A percentile compares a stretch with the other conserved stretches of the same genome.
phyloP scores from a whole-genome alignment of 768 basidiomycete species.

The Hydnomerulius pinastri region DNA sequence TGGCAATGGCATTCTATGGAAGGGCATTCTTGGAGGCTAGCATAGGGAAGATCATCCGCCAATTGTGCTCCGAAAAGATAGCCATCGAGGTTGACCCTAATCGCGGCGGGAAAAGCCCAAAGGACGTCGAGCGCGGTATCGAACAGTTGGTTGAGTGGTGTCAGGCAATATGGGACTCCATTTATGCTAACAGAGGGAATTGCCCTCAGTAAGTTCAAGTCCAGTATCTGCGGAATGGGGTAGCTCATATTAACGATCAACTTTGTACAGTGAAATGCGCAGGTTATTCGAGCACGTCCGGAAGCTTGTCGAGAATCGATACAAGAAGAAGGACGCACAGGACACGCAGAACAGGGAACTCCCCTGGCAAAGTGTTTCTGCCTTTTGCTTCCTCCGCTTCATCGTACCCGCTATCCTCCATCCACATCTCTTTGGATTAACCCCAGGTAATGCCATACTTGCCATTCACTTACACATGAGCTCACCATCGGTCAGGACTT shows the following conservation, averaged over 20 bases:
- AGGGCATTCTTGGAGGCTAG: constrained; percentile 77
- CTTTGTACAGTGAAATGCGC: constrained; percentile 63
- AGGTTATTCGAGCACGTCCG: constrained; percentile 69
- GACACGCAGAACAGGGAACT: constrained; percentile 54
- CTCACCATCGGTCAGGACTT: constrained; percentile 50
- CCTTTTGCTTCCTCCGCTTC: constrained; percentile 88
- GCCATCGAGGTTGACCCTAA: constrained; percentile 82
- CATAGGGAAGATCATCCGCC: constrained; percentile 69
- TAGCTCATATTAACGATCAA: constrained; percentile 3
- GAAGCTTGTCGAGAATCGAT: constrained; percentile 68
- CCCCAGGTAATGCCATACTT: constrained; percentile 53
- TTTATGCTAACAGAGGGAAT: constrained; percentile 69
- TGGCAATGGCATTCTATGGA: constrained; percentile 83
- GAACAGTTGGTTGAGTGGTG: constrained; percentile 78
- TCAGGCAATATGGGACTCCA: constrained; percentile 76
- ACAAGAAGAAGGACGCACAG: constrained; percentile 41
- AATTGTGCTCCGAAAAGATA: constrained; percentile 70
- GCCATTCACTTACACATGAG: not conserved
- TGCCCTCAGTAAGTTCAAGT: constrained; percentile 67
- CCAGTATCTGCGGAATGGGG: constrained; percentile 2
- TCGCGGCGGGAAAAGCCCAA: constrained; percentile 58
- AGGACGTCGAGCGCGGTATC: constrained; percentile 66
- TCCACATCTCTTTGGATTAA: constrained; percentile 81
- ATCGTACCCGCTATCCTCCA: constrained; percentile 90
- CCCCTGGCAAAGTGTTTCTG: constrained; percentile 82